Conservation (phyloP, 805 yeast genomes). For the Naumovozyma baii region DNA sequence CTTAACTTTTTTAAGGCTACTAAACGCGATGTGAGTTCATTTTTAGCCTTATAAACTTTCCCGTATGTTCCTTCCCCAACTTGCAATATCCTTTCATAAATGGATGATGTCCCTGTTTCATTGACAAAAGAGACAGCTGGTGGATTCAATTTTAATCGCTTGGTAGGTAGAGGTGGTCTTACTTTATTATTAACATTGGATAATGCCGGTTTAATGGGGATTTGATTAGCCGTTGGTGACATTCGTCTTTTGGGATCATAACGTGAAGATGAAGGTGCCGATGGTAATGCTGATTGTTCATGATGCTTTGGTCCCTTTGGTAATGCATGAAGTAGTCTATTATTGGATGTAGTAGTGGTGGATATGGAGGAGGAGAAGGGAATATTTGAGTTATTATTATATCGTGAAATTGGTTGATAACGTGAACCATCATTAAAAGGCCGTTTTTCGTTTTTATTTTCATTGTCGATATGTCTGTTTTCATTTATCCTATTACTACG, state of each 20-base stretch:
- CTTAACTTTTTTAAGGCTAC: conserved; percentile 85
- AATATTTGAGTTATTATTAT: too few relatives aligned
- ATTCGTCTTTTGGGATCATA: conserved; percentile 1
- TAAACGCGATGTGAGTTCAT: conserved; percentile 51
- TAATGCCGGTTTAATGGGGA: not conserved
- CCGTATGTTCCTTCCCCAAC: conserved; percentile 99
- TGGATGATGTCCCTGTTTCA: conserved; percentile 16
- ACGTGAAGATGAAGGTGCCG: not conserved
- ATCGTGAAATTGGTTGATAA: not conserved
- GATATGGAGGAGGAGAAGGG: too few relatives aligned
- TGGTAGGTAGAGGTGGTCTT: not conserved
- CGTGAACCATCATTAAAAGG: not conserved
- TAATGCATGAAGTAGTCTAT: not conserved
- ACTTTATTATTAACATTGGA: not conserved
- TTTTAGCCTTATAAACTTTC: conserved; percentile 45
- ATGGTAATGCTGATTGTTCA: conserved; percentile 1
- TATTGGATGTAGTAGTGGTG: not conserved
- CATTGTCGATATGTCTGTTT: not conserved
- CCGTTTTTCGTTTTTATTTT: not conserved
- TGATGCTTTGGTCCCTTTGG: conserved; percentile 1
- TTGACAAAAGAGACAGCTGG: conserved; percentile 6
- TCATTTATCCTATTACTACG: not conserved
- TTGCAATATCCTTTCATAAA: conserved; percentile 65
- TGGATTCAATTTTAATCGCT: not conserved
- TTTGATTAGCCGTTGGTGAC: not conserved